phyloP scores from a whole-genome alignment of 208 protist species.

The Porcisia hertigi region DNA sequence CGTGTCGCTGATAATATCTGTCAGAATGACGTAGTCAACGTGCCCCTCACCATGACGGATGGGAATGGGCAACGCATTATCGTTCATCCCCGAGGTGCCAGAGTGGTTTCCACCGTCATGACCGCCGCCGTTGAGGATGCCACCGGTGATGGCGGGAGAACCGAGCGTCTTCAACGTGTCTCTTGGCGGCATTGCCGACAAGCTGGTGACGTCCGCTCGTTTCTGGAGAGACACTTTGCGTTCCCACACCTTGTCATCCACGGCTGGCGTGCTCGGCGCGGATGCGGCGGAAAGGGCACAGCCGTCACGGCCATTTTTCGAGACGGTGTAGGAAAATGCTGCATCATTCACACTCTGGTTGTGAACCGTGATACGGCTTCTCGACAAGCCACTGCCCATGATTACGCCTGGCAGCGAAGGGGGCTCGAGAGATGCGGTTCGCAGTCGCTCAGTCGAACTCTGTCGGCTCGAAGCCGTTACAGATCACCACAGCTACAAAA shows the following conservation, averaged over 20 bases:
- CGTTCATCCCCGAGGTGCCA: not conserved
- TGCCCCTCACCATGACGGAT: not conserved
- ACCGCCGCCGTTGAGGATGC: not conserved
- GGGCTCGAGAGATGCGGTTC: not conserved
- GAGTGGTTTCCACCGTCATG: not conserved
- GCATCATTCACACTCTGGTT: constrained; percentile 6
- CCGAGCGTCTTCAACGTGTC: not conserved
- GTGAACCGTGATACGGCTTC: constrained; percentile 9
- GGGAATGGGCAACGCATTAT: constrained; percentile 25
- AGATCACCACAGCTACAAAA: not conserved
- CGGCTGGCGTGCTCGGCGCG: not conserved
- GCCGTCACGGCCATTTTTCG: not conserved
- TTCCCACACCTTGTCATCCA: not conserved
- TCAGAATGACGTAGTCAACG: constrained; percentile 34
- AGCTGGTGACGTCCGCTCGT: not conserved
- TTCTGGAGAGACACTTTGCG: not conserved
- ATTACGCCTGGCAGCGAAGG: not conserved
- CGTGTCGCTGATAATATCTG: constrained; percentile 30
- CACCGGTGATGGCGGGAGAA: not conserved
- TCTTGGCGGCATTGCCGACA: not conserved
- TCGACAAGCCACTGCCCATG: constrained; percentile 24
- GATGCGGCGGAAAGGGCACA: not conserved
- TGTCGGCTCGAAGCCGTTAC: too few species aligned
- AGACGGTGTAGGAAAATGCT: constrained; percentile 11
- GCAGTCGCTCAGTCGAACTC: not conserved